phyloP scores from a whole-genome alignment of 2,329 filamentous ascomycete genomes.

The Didymella glomerata region DNA sequence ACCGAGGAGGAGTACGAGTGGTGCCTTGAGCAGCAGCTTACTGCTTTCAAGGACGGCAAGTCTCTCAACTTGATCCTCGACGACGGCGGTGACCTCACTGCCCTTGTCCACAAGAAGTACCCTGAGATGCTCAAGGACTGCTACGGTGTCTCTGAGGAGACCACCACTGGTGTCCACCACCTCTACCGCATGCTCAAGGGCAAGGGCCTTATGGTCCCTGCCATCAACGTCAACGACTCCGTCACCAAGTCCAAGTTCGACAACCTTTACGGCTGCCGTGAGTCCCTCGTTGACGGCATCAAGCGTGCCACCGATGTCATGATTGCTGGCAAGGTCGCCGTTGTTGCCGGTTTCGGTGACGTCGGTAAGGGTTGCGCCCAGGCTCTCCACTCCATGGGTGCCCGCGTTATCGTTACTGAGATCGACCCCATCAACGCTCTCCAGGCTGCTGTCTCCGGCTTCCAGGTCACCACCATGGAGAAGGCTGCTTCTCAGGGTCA shows the following conservation, averaged over 20 bases:
- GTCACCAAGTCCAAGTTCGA: conserved; percentile 99
- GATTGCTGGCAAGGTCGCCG: conserved; percentile 98
- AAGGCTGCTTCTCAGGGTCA: conserved; percentile 88
- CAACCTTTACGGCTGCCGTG: conserved; percentile 99
- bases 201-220: conserved; percentile 82
- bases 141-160: conserved; percentile 99
- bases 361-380: conserved; percentile 98
- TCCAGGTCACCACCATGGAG: conserved; percentile 97
- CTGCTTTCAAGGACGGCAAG: conserved; percentile 95
- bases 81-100: conserved; percentile 95
- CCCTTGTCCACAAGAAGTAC: conserved; percentile 97
- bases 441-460: conserved; percentile 96
- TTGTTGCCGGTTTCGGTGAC: conserved; percentile 98
- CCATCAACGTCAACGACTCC: conserved; percentile 99
- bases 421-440: conserved; percentile 99
- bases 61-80: conserved; percentile 99
- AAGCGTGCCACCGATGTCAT: conserved; percentile 99
- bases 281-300: conserved; percentile 98
- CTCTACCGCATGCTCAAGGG: conserved; percentile 93
- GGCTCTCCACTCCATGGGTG: conserved; percentile 96
- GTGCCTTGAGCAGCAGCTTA: conserved; percentile 98
- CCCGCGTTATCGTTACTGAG: conserved; percentile 94
- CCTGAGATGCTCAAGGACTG: conserved; percentile 97
- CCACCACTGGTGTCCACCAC: conserved; percentile 99
- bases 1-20: conserved; percentile 99